phyloP scores from a whole-genome alignment of 78 protist genomes.

The Cavenderia fasciculata region DNA sequence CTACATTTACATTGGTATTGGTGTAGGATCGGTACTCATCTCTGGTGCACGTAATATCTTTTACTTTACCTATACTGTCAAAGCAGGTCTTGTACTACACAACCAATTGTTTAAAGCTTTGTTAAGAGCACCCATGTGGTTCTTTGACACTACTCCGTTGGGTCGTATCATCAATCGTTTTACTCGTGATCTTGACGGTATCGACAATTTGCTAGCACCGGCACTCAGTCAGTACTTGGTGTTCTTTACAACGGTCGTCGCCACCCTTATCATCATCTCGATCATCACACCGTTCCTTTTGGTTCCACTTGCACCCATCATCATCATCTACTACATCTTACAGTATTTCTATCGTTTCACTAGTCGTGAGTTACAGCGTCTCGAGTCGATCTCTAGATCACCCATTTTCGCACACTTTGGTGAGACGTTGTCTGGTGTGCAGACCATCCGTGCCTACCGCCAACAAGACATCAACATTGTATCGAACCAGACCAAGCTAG shows the following conservation, averaged over 20 bases:
- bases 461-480: slow-evolving; percentile 12
- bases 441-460: slow-evolving; percentile 75
- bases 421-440: slow-evolving; percentile 84
- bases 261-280: slow-evolving; percentile 52
- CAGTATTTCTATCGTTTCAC: slow-evolving; percentile 60
- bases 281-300: slow-evolving; percentile 68
- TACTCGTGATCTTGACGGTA: slow-evolving; percentile 85
- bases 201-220: slow-evolving; percentile 76
- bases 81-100: slow-evolving; percentile 24
- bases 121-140: slow-evolving; percentile 90
- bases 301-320: slow-evolving; percentile 57
- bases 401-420: slow-evolving; percentile 89
- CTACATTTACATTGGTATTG: slow-evolving; percentile 68
- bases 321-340: slow-evolving; percentile 18
- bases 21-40: slow-evolving; percentile 6
- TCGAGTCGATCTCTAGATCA: slow-evolving; percentile 82
- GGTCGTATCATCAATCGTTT: slow-evolving; percentile 99
- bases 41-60: slow-evolving; percentile 40
- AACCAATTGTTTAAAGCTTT: slow-evolving; percentile 43
- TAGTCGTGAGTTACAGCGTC: slow-evolving; percentile 87
- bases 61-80: slow-evolving; percentile 31
- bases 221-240: slow-evolving; percentile 48
- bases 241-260: slow-evolving; percentile 19
- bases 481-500: neutral
- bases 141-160: slow-evolving; percentile 98